Evolutionary conservation across 768 basidiomycete species (phyloP), one percentile per base, ranked within the genome.

Genomic region (Piloderma croceum): DNA sequence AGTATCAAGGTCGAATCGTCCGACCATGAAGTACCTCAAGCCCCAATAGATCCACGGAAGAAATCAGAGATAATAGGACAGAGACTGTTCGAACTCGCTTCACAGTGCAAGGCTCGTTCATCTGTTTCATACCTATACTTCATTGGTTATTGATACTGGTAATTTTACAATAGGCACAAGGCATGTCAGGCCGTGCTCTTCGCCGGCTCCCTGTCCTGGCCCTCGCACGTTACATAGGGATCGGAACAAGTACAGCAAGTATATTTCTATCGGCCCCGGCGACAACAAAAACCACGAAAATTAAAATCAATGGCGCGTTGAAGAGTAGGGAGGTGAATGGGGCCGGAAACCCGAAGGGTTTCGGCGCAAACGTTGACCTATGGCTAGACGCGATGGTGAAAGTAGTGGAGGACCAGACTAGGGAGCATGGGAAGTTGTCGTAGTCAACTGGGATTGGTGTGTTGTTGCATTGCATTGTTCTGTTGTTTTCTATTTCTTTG

Each of bases 141-240:
- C 40, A 21, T 22, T 29, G 22, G 13, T 23, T n/a, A 12, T 22
- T 18, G 17, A 17, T 22, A 20, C 22, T 23, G 2, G 19, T 36
- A 12, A 18, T 17, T 6, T 23, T 19, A n/a, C n/a, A n/a, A n/a
- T 40, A 87, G 84, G 59, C 59, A 13, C 81, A 90, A 57, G 76
- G 76, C n/a, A 79, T 98, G 72, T 96, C 93, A 12, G 96, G 96
- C 11, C 82, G 96, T 24, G 83, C 89, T 1, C 72, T 99, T 10
- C 79, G 96, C 10, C 80, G 92, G 6, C 70, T 99, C n/a, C 96
- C 96, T 3, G 90, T 98, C 34, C 76, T 98, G 15, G 90, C 93
- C 2, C 79, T 96, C 34, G 90, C 94, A 4, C 73, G 78, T 6
- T 83, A 90, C 56, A 81, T 97, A 36, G 76, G 81, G 21, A 61